Evolutionary conservation across 495 filamentous ascomycete genomes (phyloP), one percentile per base, ranked within the genome.

Genomic region (Parmelia sp.): DNA sequence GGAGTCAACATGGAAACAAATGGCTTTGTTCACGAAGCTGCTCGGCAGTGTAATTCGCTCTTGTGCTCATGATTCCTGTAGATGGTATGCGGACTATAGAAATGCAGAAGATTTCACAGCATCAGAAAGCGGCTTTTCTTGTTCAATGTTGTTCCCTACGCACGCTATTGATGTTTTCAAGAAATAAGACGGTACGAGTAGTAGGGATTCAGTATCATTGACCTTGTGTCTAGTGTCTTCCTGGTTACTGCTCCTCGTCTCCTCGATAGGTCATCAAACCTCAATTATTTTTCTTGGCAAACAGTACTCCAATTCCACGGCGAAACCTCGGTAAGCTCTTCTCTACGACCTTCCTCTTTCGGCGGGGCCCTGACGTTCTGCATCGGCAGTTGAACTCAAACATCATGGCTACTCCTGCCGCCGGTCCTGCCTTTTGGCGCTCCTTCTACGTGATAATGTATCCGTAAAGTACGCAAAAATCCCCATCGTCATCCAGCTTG

Each of bases 11-110:
- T 27, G 61, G 42, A 0, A 47, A 19, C 61, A 45, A 23, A 63
- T 42, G 53, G 39, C 39, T 42, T 23, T 63, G 23, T 57, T n/a
- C 51, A 42, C 44, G 37, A n/a, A 11, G 33, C 39, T n/a, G 12
- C 40, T 63, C 42, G 29, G 33, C 27, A 45, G 23, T 33, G 21
- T 15, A 25, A 33, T 57, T 63, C 61, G 51, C 53, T 57, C 56
- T 63, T 42, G 44, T 57, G 29, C 37, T 63, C 31, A 45, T 10
- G 14, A 31, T 63, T 51, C 57, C 57, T 63, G 61, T 63, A 63
- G 61, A 63, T 57, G 61, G 53, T 63, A 63, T 47, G 21, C 44
- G 53, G 40, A 63, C 40, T 57, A 63, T 63, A 63, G 61, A 63
- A 57, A 57, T 57, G 61, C 49, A 63, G 23, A 57, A 57, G 10